A percentile compares a stretch with the other conserved stretches of the same genome.
Conservation (phyloP, 1,284 basidiomycete genomes). For the Mycena sp. region DNA sequence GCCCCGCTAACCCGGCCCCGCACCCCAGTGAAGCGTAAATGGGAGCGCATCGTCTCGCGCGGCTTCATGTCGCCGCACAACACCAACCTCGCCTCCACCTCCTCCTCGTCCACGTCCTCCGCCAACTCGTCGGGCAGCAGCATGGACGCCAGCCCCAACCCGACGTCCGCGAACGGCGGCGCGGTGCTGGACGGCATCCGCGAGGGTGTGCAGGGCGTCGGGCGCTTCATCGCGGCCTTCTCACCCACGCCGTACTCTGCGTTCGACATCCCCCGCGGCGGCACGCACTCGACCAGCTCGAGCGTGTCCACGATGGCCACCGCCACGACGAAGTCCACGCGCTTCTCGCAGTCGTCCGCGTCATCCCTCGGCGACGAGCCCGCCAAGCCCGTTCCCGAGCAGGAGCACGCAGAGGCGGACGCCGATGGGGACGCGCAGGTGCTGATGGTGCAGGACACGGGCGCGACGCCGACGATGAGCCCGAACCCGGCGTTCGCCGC, state of each 20-base stretch:
- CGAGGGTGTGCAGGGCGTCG: slow-evolving; percentile 70
- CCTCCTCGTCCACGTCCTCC: slow-evolving; percentile 20
- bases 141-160: slow-evolving; percentile 10
- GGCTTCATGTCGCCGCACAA: slow-evolving; percentile 49
- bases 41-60: slow-evolving; percentile 79
- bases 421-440: slow-evolving; percentile 34
- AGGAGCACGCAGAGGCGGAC: not conserved
- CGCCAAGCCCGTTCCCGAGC: too few relatives aligned
- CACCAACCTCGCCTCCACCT: slow-evolving; percentile 28
- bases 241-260: slow-evolving; percentile 14
- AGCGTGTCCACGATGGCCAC: slow-evolving; percentile 41
- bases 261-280: slow-evolving; percentile 2
- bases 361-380: slow-evolving; percentile 38
- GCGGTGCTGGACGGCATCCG: slow-evolving; percentile 66
- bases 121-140: slow-evolving; percentile 17
- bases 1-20: not conserved
- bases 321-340: slow-evolving; percentile 38
- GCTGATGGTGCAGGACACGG: slow-evolving; percentile 54
- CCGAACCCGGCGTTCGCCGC: slow-evolving; percentile 50
- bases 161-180: slow-evolving; percentile 34
- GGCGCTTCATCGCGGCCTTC: slow-evolving; percentile 52
- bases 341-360: slow-evolving; percentile 56
- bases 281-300: slow-evolving; percentile 36
- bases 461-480: slow-evolving; percentile 54
- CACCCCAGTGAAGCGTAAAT: slow-evolving; percentile 74